These are phyloP conservation scores for Magnaporthiopsis incrustans DNA, from an alignment of 2,329 filamentous ascomycete species.

Conservation along the genomic window DNA sequence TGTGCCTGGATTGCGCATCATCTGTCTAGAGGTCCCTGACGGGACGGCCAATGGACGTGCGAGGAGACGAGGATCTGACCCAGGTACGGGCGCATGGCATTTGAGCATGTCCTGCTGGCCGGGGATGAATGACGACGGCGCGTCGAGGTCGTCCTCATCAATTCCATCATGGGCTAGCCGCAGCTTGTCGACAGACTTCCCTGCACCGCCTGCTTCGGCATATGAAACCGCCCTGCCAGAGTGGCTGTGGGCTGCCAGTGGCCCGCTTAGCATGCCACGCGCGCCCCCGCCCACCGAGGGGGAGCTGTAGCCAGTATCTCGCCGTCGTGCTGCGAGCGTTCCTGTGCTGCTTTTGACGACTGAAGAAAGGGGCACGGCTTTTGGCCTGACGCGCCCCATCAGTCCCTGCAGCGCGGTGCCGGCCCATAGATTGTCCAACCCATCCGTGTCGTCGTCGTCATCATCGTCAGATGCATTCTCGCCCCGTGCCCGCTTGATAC, in stretches of 20 bases:
- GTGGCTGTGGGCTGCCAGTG: background rate
- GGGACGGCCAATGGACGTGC: background rate
- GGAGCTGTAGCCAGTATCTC: background rate
- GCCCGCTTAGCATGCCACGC: background rate
- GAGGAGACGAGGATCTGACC: background rate
- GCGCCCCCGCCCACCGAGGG: too few species aligned
- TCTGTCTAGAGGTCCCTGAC: background rate
- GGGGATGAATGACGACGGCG: background rate
- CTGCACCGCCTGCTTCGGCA: background rate
- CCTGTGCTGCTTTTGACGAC: background rate
- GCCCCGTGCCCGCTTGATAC: slow-evolving; percentile 15
- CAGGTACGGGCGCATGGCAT: background rate
- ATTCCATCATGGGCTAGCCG: background rate
- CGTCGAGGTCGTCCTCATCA: slow-evolving; percentile 4
- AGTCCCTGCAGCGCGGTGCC: slow-evolving; percentile 32
- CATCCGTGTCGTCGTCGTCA: slow-evolving; percentile 18
- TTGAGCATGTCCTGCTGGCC: background rate
- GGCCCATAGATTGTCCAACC: slow-evolving; percentile 19
- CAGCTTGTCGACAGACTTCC: background rate
- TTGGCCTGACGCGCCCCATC: slow-evolving; percentile 31
- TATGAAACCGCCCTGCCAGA: background rate
- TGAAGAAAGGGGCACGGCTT: slow-evolving; percentile 13
- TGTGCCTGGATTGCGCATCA: background rate
- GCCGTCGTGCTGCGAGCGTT: background rate
- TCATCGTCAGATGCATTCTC: slow-evolving; percentile 19